Conservation (phyloP, 768 basidiomycete species). For the Pulveroboletus frians region DNA sequence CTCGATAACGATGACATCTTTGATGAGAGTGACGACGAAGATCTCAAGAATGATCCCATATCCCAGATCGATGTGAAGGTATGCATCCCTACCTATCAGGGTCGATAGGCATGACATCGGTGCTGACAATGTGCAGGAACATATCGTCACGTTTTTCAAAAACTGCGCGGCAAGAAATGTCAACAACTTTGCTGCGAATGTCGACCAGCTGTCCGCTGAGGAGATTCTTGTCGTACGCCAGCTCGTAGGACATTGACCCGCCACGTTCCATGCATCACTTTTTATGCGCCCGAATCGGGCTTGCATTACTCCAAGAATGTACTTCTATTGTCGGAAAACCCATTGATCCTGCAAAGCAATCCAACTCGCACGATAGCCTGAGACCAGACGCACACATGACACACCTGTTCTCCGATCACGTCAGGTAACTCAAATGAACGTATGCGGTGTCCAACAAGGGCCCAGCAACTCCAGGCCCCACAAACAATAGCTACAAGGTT, state of each 20-base stretch:
- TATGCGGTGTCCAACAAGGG: background rate
- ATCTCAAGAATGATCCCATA: constrained; percentile 80
- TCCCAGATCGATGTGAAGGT: constrained; percentile 81
- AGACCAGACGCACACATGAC: background rate
- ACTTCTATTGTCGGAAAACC: background rate
- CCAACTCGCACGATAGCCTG: background rate
- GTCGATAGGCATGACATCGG: constrained; percentile 15
- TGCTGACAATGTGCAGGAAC: constrained; percentile 40
- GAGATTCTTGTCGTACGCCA: constrained; percentile 64
- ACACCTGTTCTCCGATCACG: background rate
- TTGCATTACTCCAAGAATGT: constrained; percentile 13
- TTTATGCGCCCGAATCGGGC: background rate
- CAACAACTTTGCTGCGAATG: constrained; percentile 55
- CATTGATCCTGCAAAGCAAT: background rate
- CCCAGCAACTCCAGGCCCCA: background rate
- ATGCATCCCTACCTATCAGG: constrained; percentile 5
- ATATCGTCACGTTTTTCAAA: constrained; percentile 64
- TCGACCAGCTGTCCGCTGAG: constrained; percentile 64
- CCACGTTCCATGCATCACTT: background rate
- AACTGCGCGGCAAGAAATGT: constrained; percentile 62
- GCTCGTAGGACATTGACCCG: constrained; percentile 33
- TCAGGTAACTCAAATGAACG: background rate
- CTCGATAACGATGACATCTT: constrained; percentile 77
- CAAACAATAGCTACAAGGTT: background rate
- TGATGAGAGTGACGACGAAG: constrained; percentile 77